Evolutionary conservation across 306 rosid genomes (phyloP), one percentile per base, ranked within the genome.

Genomic region (Glycine latifolia): DNA sequence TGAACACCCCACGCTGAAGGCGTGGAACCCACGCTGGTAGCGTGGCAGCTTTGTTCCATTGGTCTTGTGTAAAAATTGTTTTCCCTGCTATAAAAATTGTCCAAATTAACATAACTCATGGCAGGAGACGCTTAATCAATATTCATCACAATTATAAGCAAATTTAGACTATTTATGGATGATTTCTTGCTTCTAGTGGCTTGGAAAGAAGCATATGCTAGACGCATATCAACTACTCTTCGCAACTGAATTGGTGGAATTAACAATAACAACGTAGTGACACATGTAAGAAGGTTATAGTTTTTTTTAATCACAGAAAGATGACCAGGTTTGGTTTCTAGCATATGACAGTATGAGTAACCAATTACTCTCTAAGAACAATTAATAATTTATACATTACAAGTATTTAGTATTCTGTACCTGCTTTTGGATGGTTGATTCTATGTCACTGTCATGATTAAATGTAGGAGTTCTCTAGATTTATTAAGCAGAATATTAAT

Each of bases 231-330:
- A n/a, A n/a, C n/a, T n/a, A 48, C 4, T 54, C 56, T 33, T 71
- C 50, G 13, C 56, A 20, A 13, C 46, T 74, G 81, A 79, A 14
- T 72, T 59, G 74, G 41, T 67, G 81, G 81, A 79, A 73, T 37
- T 77, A 83, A 70, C 48, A 31, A 47, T 77, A 77, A 70, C 31
- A 62, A 47, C 9, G 56, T 56, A 15, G 49, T 78, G 66, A 58
- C 79, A 74, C 74, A 43, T 80, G n/a, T 76, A 62, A 76, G 79
- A 71, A 61, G 79, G 67, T 17, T 72, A 71, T 55, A 76, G 76
- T 53, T n/a, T 71, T 11, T 53, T 44, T 79, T 63, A 65, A 59
- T 71, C 60, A 76, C 35, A 61, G 71, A 35, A 67, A 67, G 61
- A 41, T 74, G 70, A 55, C 8, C 4, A 59, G 26, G 58, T 73